Conservation (phyloP, 352 stramenopile genomes). For the Phytopythium chamaehyphon region DNA sequence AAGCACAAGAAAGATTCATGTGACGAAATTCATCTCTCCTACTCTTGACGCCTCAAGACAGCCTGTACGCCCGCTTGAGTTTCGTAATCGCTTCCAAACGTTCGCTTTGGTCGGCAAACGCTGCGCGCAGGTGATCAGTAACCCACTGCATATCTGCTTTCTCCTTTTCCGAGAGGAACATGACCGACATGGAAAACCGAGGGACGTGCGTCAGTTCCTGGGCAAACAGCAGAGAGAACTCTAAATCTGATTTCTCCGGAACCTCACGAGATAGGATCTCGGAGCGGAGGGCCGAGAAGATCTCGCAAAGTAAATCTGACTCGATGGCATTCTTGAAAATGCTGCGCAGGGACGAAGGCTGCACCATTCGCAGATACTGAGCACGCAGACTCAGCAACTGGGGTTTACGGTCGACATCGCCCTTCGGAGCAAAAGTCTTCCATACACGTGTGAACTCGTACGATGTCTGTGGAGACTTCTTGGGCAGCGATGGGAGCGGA, state of each 20-base stretch:
- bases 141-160: constrained; percentile 58
- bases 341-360: constrained; percentile 21
- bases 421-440: constrained; percentile 56
- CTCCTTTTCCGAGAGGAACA: constrained; percentile 69
- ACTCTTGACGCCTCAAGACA: constrained; percentile 10
- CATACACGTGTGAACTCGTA: constrained; percentile 82
- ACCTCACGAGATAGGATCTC: constrained; percentile 7
- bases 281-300: constrained; percentile 43
- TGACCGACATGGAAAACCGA: constrained; percentile 74
- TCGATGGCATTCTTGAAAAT: constrained; percentile 81
- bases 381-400: constrained; percentile 36
- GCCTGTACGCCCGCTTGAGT: constrained; percentile 45
- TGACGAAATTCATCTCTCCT: too few relatives aligned
- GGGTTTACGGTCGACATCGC: constrained; percentile 18
- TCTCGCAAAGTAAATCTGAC: constrained; percentile 67
- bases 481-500: constrained; percentile 46
- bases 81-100: constrained; percentile 13
- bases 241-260: background rate
- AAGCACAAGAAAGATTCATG: too few relatives aligned
- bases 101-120: constrained; percentile 7
- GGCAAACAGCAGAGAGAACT: constrained; percentile 36
- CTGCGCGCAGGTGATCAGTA: constrained; percentile 17
- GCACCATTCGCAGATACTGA: constrained; percentile 46
- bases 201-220: constrained; percentile 40
- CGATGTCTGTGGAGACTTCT: constrained; percentile 56